phyloP scores from a whole-genome alignment of 257 asterid species.

The Gynochthodes officinalis region DNA sequence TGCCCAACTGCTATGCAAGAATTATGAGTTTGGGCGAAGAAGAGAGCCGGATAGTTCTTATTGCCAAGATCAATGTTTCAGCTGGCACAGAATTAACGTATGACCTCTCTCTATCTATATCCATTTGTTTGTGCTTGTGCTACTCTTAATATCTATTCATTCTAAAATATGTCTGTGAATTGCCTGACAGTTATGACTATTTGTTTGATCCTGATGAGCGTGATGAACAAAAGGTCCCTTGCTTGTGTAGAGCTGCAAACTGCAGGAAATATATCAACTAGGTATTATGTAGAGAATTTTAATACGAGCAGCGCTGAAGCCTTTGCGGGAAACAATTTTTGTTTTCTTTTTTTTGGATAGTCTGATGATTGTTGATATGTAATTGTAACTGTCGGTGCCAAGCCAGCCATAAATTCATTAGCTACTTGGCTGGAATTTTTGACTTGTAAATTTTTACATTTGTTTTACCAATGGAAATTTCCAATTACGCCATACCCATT shows the following conservation, averaged over 20 bases:
- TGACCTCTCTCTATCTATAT: constrained; percentile 19
- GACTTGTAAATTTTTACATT: neutral
- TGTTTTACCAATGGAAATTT: neutral
- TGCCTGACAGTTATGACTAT: constrained; percentile 72
- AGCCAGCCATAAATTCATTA: neutral
- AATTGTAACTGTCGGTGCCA: constrained; percentile 2
- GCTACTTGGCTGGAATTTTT: constrained; percentile 6
- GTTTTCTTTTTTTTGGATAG: neutral
- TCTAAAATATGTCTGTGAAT: neutral
- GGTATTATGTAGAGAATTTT: constrained; percentile 21
- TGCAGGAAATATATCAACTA: constrained; percentile 83
- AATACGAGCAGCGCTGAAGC: neutral
- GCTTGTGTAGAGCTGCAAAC: constrained; percentile 72
- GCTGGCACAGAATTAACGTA: constrained; percentile 95
- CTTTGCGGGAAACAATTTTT: neutral
- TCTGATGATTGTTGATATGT: neutral
- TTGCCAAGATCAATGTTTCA: constrained; percentile 67
- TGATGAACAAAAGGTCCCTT: constrained; percentile 86
- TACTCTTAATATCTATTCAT: neutral
- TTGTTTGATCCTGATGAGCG: constrained; percentile 81
- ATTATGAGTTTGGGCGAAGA: constrained; percentile 68
- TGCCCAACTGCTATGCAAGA: constrained; percentile 95
- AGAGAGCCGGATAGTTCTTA: constrained; percentile 79
- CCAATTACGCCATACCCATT: no score
- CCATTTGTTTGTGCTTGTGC: neutral